Percentiles rank a stretch among this genome's conserved stretches.
Conservation (phyloP, 805 yeast genomes). For the Candida silvicultrix region DNA sequence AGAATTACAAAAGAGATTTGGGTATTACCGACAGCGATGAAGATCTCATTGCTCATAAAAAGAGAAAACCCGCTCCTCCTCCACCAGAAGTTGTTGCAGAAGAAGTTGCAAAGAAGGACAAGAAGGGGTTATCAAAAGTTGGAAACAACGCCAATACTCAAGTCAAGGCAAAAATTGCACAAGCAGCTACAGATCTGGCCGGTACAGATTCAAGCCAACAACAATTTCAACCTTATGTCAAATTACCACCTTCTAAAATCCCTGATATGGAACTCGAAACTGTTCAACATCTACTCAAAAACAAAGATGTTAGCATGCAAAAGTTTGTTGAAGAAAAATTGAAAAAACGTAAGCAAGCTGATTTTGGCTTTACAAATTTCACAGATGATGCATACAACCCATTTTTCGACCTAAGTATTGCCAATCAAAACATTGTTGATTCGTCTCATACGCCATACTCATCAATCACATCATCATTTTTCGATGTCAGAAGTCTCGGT, state of each 20-base stretch:
- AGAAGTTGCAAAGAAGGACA: slow-evolving; percentile 8
- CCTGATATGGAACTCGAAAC: slow-evolving; percentile 90
- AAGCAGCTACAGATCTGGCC: slow-evolving; percentile 14
- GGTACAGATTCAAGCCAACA: slow-evolving; percentile 19
- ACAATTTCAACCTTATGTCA: slow-evolving; percentile 68
- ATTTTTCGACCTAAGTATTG: slow-evolving; percentile 59
- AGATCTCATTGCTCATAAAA: slow-evolving; percentile 71
- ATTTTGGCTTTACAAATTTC: slow-evolving; percentile 69
- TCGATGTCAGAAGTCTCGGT: slow-evolving; percentile 57
- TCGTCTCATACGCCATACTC: slow-evolving; percentile 70
- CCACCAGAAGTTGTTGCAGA: slow-evolving; percentile 5
- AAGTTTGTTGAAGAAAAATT: slow-evolving; percentile 84
- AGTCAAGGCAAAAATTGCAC: slow-evolving; percentile 13
- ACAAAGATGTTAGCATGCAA: slow-evolving; percentile 70
- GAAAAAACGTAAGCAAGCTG: slow-evolving; percentile 57
- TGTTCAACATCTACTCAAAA: slow-evolving; percentile 65
- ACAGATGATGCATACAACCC: slow-evolving; percentile 88
- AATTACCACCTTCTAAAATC: slow-evolving; percentile 82
- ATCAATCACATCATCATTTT: slow-evolving; percentile 65
- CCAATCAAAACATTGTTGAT: slow-evolving; percentile 41
- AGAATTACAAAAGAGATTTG: slow-evolving; percentile 65
- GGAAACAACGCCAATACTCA: slow-evolving; percentile 12
- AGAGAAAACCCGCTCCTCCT: slow-evolving; percentile 38
- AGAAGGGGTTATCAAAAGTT: slow-evolving; percentile 14
- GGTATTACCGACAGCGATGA: slow-evolving; percentile 83